Base-by-base conservation (phyloP, 1,139 yeast species). In the Diutina pseudorugosa region DNA sequence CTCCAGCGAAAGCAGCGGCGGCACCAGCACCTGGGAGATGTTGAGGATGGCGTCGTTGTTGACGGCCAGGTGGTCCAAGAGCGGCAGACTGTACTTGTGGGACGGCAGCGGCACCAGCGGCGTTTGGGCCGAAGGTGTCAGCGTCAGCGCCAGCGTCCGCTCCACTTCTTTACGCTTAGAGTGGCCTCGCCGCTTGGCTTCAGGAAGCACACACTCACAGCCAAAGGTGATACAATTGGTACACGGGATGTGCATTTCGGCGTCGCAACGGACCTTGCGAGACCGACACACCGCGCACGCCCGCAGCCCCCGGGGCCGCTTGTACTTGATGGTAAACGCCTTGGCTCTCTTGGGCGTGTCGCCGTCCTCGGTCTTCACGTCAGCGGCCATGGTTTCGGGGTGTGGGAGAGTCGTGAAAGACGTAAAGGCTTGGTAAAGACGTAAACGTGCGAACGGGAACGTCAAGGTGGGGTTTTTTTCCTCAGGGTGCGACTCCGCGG, bases 161-260 rank as follows among this genome's bases (percentile, higher is more conserved):
- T 25, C 40, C 5, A 16, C 11, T 8, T 45, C 49, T 57, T 41
- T 55, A 52, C 41, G 63, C 59, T 55, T 66, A 25, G 63, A 61
- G 52, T 63, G 66, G 23, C 75, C 75, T 61, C 79, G 62, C 61
- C 75, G 70, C 62, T 76, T 76, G 25, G 75, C 75, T 53, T 80
- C 86, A 1, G 47, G 51, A 7, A 50, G 54, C 50, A 57, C 55
- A 67, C 91, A 84, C 56, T 82, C 89, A 63, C 88, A 82, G 2
- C 87, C 86, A 67, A 84, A 84, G 1, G 90, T 85, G 51, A 82
- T 76, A 62, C 91, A 84, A 64, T 84, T 84, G 33, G 90, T 82
- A 62, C 91, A 84, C 2, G 91, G 91, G 59, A 82, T 81, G 60
- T 83, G 86, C 51, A 80, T 79, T 55, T 75, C 79, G 4, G 81